Base-by-base conservation (phyloP, 306 rosid genomes). In the Cicer cuneatum region DNA sequence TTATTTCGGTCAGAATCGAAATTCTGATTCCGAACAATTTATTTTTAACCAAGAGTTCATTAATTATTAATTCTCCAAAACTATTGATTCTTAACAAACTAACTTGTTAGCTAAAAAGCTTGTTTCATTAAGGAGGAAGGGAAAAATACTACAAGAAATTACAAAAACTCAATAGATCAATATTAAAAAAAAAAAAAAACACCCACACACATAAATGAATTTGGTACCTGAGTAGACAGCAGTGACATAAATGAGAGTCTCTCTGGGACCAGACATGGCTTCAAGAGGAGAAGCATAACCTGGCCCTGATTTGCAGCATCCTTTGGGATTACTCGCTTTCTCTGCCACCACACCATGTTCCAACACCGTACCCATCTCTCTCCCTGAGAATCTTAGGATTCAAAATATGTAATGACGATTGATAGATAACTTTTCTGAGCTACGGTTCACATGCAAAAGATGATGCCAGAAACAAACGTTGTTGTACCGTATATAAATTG, bases 201-300 rank as follows among this genome's bases (percentile, higher is more conserved):
- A n/a, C n/a, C n/a, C n/a, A n/a, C 4, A 24, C 4, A 24, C 4
- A 24, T 24, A 24, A 24, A 24, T 24, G 33, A 24, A 24, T 24
- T 24, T 24, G 49, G 18, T 65, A 91, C 98, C 98, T 38, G 94
- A 1, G 74, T 94, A 91, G 73, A 91, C 66, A 41, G 89, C 76
- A 40, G 97, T 91, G 68, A 94, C 93, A 71, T 94, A 94, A 78
- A 94, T 71, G 46, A 94, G 83, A 56, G 85, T 60, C 51, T 94
- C 98, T 82, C 77, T 86, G 9, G 98, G 96, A 80, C 97, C 98
- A 51, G 90, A 71, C 90, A 94, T 90, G 85, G 98, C 97, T 12
- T 83, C 83, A 10, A 87, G 73, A 0, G 98, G 98, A 2, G 90
- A 49, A 66, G 93, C 91, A 51, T 91, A 94, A 2, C 98, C 97